Percentiles rank a stretch among this genome's conserved stretches.
Conservation (phyloP, 257 asterid species). For the Solanum piurae region DNA sequence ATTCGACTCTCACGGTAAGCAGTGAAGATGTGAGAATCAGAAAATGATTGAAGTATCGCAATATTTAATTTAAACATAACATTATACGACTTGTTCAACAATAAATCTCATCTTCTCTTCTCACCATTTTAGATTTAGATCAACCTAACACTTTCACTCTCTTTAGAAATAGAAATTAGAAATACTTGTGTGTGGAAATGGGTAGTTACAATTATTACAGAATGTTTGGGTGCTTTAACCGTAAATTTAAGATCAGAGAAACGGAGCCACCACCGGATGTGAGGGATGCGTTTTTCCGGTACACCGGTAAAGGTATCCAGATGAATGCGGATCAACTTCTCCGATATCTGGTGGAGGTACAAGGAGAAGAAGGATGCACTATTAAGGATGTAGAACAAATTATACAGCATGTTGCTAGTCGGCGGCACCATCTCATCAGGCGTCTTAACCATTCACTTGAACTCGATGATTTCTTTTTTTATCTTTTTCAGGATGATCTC, state of each 20-base stretch:
- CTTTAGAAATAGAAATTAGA: neutral
- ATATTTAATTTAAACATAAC: neutral
- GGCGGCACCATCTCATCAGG: constrained; percentile 41
- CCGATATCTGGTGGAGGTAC: constrained; percentile 51
- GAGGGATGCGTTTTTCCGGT: constrained; percentile 45
- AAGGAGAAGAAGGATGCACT: constrained; percentile 45
- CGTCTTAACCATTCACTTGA: constrained; percentile 20
- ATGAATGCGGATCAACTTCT: constrained; percentile 64
- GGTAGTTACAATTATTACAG: constrained; percentile 87
- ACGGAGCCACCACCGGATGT: constrained; percentile 89
- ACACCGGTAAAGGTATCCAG: constrained; percentile 35
- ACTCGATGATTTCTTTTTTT: constrained; percentile 76
- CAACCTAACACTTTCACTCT: neutral
- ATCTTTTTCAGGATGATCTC: constrained; percentile 69
- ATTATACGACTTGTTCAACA: neutral
- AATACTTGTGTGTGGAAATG: constrained; percentile 12
- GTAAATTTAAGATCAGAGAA: constrained; percentile 87
- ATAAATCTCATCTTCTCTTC: neutral
- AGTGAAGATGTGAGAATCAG: neutral
- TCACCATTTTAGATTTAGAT: neutral
- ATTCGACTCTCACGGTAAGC: neutral
- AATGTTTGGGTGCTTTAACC: constrained; percentile 85
- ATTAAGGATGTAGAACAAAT: constrained; percentile 43
- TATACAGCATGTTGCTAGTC: constrained; percentile 37
- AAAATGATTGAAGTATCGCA: neutral